These are phyloP conservation scores for Trifolium subterraneum DNA, from an alignment of 306 rosid species.

Conservation along the genomic window DNA sequence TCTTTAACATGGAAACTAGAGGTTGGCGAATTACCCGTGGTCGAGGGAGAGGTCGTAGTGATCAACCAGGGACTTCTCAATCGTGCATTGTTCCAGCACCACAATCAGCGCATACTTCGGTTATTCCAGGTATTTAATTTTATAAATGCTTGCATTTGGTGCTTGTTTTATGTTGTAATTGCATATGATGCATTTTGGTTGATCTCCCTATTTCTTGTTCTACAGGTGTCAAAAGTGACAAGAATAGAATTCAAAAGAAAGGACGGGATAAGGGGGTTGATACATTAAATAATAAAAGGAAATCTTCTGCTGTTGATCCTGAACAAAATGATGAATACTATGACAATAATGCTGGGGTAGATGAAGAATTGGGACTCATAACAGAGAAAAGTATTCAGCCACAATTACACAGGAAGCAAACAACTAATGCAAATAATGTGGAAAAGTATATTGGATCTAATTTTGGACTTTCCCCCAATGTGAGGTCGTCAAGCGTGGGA, in stretches of 20 bases:
- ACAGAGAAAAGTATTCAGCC: neutral
- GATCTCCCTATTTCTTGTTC: neutral
- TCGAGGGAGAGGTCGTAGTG: neutral
- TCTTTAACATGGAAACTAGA: neutral
- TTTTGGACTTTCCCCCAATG: neutral
- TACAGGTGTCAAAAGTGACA: constrained; percentile 5
- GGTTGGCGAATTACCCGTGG: neutral
- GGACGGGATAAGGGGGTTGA: neutral
- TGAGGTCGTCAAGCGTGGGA: neutral
- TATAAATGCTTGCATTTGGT: neutral
- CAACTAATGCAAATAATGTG: neutral
- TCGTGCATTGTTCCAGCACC: neutral
- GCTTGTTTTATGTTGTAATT: neutral
- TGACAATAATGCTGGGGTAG: neutral
- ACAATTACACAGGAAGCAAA: neutral
- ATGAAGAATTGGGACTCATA: neutral
- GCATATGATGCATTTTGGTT: neutral
- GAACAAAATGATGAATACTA: neutral
- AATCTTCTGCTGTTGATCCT: neutral
- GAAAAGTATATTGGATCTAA: neutral
- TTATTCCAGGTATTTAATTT: neutral
- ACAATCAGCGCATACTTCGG: neutral
- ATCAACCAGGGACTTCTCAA: neutral
- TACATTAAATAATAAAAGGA: neutral
- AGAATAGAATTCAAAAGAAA: neutral